Base-by-base conservation (phyloP, 257 asterid genomes). In the Parsonsia alboflavescens region DNA sequence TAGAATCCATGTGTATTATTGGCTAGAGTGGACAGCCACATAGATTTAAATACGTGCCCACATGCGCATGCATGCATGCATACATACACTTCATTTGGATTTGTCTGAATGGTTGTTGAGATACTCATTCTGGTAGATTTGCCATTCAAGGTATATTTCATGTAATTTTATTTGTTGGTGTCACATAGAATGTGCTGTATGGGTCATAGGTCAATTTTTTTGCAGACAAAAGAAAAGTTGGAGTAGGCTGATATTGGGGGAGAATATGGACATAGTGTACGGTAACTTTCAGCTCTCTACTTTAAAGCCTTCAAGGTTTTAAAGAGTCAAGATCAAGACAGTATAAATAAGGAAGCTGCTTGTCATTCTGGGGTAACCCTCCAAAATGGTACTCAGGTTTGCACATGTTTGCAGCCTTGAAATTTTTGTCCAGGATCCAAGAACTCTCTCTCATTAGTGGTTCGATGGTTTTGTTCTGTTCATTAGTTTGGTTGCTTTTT, bases 351-450 rank as follows among this genome's bases (percentile, higher is more conserved):
- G 70, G 50, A 39, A 39, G 16, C 30, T 39, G 30, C 70, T 39
- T 45, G 28, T 39, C 28, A 16, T 19, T 65, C 19, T 11, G 70
- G 45, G n/a, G 70, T 49, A 65, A 65, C 11, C 50, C 50, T 65
- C 70, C 70, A 65, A 65, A 65, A 65, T 21, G 11, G 48, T 19
- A 65, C 50, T 36, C 70, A 39, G 70, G 45, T 17, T 59, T 39
- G 39, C 70, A 65, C 70, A 65, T 65, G 70, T 65, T 39, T 65
- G 15, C 28, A 65, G 28, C 24, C 70, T 65, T 39, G 24, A 39
- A 65, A 15, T 17, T 39, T 39, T 39, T 39, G 70, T 39, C 70
- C 50, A 2, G 1, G 70, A 39, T 26, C 28, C 70, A 36, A 21
- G 16, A 65, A 36, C 12, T 2, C 26, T 2, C 26, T 21, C 10